Evolutionary conservation across 2,329 filamentous ascomycete species (phyloP).

Genomic region (Paramyrothecium roridum): DNA sequence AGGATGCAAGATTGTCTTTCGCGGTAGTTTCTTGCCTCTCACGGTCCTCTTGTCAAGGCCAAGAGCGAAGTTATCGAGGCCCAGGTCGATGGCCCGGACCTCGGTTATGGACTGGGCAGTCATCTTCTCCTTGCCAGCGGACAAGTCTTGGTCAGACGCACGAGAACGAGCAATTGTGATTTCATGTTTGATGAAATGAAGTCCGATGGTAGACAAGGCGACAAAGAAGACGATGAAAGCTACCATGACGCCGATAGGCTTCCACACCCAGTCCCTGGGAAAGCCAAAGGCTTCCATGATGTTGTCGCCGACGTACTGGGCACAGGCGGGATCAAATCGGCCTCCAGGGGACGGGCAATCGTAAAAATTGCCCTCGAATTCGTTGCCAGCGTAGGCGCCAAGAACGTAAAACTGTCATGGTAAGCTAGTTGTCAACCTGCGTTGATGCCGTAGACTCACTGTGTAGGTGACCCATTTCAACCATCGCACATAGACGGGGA

Average conservation of each 20-base stretch:
- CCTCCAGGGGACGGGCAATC: conserved; percentile 65
- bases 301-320: conserved; percentile 65
- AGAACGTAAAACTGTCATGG: conserved; percentile 63
- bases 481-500: conserved; percentile 77
- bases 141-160: conserved; percentile 56
- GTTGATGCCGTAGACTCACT: conserved; percentile 28
- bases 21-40: conserved; percentile 47
- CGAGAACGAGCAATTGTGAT: conserved; percentile 67
- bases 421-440: accelerated
- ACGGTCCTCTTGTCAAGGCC: conserved; percentile 59
- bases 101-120: conserved; percentile 45
- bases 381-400: conserved; percentile 67
- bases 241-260: conserved; percentile 61
- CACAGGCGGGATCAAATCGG: conserved; percentile 61
- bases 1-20: conserved; percentile 62
- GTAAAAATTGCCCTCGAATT: conserved; percentile 70
- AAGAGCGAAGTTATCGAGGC: conserved; percentile 61
- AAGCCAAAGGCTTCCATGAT: conserved; percentile 69
- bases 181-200: conserved; percentile 63
- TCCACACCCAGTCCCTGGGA: conserved; percentile 62
- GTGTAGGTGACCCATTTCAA: conserved; percentile 65
- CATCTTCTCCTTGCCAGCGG: conserved; percentile 70
- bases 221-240: conserved; percentile 64
- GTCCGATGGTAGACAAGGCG: conserved; percentile 54
- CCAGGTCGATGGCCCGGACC: conserved; percentile 61